Evolutionary conservation across 164 flowering plant species (phyloP).

Genomic region (Kingdonia uniflora): DNA sequence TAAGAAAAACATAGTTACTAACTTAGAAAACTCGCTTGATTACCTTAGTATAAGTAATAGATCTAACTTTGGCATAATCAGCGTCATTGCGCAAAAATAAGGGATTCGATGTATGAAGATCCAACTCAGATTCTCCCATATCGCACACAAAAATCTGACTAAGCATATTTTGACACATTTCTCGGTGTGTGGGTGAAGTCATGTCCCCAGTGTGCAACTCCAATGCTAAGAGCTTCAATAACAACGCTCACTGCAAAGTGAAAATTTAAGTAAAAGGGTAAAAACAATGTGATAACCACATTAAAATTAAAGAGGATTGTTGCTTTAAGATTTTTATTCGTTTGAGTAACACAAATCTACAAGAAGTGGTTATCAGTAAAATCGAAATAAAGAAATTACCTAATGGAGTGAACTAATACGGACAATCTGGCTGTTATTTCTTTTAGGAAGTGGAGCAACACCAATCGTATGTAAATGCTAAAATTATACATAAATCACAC

Average conservation of each 20-base stretch:
- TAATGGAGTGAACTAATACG: slow-evolving; percentile 95
- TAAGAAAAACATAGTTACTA: no score
- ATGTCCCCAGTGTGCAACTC: slow-evolving; percentile 71
- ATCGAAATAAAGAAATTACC: slow-evolving; percentile 30
- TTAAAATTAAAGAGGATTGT: no score
- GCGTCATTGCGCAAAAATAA: no score
- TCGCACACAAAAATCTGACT: slow-evolving; percentile 47
- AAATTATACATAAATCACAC: neutral
- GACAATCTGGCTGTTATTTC: slow-evolving; percentile 61
- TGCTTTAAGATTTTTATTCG: no score
- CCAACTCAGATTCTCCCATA: slow-evolving; percentile 18
- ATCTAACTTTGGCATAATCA: slow-evolving; percentile 26
- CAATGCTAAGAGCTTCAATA: slow-evolving; percentile 77
- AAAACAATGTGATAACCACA: no score
- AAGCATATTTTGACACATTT: slow-evolving; percentile 59
- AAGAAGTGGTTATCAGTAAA: neutral
- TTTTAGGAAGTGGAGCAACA: slow-evolving; percentile 81
- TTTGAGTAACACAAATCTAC: no score
- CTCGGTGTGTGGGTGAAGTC: slow-evolving; percentile 45
- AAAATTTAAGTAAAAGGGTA: neutral
- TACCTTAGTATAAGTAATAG: slow-evolving; percentile 65
- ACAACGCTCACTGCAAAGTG: slow-evolving; percentile 77
- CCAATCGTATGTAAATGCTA: slow-evolving; percentile 85
- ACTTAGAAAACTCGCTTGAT: neutral
- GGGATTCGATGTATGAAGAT: slow-evolving; percentile 15